phyloP scores from a whole-genome alignment of 2,329 filamentous ascomycete genomes.

The Polychaeton citri region DNA sequence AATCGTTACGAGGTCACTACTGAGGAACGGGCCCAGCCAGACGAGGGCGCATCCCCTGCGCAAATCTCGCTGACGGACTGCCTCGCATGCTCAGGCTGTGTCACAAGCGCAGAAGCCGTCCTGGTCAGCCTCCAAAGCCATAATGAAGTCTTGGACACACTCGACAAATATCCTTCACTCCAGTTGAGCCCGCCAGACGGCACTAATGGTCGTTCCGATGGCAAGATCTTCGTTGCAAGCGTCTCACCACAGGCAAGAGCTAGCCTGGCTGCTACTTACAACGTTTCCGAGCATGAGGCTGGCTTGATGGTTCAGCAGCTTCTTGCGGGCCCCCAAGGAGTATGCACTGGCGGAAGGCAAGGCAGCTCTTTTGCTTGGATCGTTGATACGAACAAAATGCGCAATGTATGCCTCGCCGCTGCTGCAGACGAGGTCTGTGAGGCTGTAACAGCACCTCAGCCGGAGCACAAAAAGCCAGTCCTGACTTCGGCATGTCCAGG shows the following conservation, averaged over 20 bases:
- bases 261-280: constrained; percentile 73
- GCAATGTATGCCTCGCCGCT: constrained; percentile 66
- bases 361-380: constrained; percentile 78
- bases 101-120: constrained; percentile 95
- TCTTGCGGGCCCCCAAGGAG: constrained; percentile 54
- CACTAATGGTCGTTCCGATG: constrained; percentile 23
- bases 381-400: constrained; percentile 72
- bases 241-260: constrained; percentile 85
- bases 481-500: constrained; percentile 87
- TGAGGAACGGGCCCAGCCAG: constrained; percentile 55
- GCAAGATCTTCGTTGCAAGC: constrained; percentile 77
- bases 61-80: constrained; percentile 96
- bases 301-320: constrained; percentile 74
- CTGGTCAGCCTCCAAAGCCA: constrained; percentile 90
- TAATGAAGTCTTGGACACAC: constrained; percentile 69
- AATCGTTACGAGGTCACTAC: constrained; percentile 77
- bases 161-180: constrained; percentile 48
- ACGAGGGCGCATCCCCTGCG: constrained; percentile 51
- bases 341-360: constrained; percentile 56
- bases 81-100: constrained; percentile 91
- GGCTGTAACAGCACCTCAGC: constrained; percentile 20
- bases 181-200: not conserved
- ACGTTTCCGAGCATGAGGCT: constrained; percentile 58
- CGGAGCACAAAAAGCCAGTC: constrained; percentile 47
- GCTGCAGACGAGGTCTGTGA: constrained; percentile 34